These are phyloP conservation scores for Circinella minor DNA, from an alignment of 371 early-diverging fungal species.

Conservation along the genomic window DNA sequence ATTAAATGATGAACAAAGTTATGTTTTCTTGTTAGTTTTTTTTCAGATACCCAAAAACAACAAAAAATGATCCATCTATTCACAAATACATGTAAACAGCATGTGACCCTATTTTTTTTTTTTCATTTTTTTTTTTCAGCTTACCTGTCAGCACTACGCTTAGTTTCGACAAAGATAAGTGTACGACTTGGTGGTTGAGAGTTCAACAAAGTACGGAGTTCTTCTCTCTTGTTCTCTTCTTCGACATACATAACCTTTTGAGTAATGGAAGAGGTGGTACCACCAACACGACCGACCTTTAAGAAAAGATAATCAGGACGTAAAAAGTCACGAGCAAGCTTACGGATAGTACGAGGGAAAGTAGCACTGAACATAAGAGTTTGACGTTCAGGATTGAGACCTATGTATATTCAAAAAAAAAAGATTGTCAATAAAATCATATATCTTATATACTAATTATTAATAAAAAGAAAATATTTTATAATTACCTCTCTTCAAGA, in stretches of 20 bases:
- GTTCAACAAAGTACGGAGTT: conserved; percentile 38
- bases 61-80: too few relatives aligned
- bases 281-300: conserved; percentile 59
- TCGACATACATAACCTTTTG: conserved; percentile 78
- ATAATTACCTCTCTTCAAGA: conserved; percentile 77
- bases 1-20: too few relatives aligned
- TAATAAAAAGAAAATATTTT: background rate
- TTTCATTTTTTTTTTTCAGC: too few relatives aligned
- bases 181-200: conserved; percentile 61
- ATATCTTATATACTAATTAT: background rate
- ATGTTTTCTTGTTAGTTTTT: too few relatives aligned
- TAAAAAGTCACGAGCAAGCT: conserved; percentile 91
- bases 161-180: conserved; percentile 87
- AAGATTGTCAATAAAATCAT: background rate
- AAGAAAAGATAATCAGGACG: conserved; percentile 61
- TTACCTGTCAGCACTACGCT: conserved; percentile 81
- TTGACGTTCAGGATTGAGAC: conserved; percentile 82
- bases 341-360: conserved; percentile 93
- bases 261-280: conserved; percentile 55
- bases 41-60: too few relatives aligned
- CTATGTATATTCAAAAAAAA: background rate
- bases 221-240: conserved; percentile 59
- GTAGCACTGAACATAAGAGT: conserved; percentile 99
- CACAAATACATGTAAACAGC: too few relatives aligned
- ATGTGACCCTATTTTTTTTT: too few relatives aligned